Base-by-base conservation (phyloP, 1,284 basidiomycete genomes). In the Termitomyces sp. region DNA sequence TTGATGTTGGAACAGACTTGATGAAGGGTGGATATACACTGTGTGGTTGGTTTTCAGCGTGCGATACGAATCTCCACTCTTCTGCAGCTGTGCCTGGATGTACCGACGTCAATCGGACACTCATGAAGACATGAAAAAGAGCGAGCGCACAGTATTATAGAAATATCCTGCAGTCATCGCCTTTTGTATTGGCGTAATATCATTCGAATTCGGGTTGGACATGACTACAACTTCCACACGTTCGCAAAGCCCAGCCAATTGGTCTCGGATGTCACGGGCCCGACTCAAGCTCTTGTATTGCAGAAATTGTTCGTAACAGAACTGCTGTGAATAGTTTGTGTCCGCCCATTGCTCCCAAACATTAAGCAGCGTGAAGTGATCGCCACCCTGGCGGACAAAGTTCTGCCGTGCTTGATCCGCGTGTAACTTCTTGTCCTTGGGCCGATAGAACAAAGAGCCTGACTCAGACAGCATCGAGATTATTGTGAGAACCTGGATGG, bases 271-370 rank as follows among this genome's bases (percentile, higher is more conserved):
- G 71, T 99, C 97, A 45, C 97, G 86, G 0, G 97, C 96, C 24
- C 97, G 82, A 61, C 86, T 89, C 12, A 99, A 74, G 59, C 90
- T 94, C 79, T 99, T 99, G 80, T 92, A 95, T 72, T 99, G 97
- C 51, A 99, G 74, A 73, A 96, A 99, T 67, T 99, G 94, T 67
- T 98, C 94, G 67, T 94, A 94, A 66, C 92, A 95, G 70, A 92
- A 92, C 66, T 94, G 92, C 65, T 94, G 92, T 26, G 91, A 94
- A 70, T 95, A 99, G 65, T 92, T 93, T 38, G 92, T 92, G 64
- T 99, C 95, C 26, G 92, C 92, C 95, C 96, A 99, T 68, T 98
- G 94, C 68, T 98, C 92, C 90, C 94, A 99, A 6, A 98, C 93
- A 68, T 98, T 98, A 41, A 98, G 80, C 52, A 98, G 73, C 2